These are phyloP conservation scores for Ceratonia siliqua DNA, from an alignment of 306 rosid genomes.

Conservation along the genomic window DNA sequence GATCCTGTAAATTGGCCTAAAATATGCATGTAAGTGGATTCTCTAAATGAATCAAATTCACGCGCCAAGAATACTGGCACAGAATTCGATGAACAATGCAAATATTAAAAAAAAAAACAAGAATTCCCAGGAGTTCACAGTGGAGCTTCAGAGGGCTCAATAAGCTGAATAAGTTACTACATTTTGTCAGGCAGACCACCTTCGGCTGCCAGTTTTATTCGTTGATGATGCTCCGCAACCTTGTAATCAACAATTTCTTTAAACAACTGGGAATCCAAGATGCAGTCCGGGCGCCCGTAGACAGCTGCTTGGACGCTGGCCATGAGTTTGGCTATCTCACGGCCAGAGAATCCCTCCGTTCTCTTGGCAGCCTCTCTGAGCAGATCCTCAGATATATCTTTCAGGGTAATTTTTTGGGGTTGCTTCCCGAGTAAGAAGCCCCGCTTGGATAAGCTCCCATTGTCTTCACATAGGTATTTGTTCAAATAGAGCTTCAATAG, in stretches of 20 bases:
- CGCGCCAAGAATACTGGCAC: conserved; percentile 4
- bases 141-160: neutral
- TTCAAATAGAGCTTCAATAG: conserved; percentile 80
- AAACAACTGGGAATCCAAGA: conserved; percentile 76
- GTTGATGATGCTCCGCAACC: conserved; percentile 86
- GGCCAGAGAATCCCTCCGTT: conserved; percentile 96
- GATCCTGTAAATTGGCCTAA: conserved; percentile 7
- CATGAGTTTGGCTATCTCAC: conserved; percentile 94
- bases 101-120: neutral
- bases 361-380: conserved; percentile 72
- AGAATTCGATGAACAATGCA: neutral
- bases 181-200: conserved; percentile 54
- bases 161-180: conserved; percentile 10
- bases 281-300: conserved; percentile 82
- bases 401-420: conserved; percentile 58
- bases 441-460: conserved; percentile 44
- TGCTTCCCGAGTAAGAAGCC: conserved; percentile 51
- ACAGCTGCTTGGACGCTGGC: conserved; percentile 99
- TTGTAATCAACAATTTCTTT: conserved; percentile 86
- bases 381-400: conserved; percentile 71
- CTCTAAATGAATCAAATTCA: conserved; percentile 21
- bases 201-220: conserved; percentile 81
- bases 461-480: conserved; percentile 65
- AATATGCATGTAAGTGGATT: neutral
- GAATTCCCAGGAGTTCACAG: neutral